Evolutionary conservation across 2,329 filamentous ascomycete species (phyloP).

Genomic region (Alternaria ventricosa): DNA sequence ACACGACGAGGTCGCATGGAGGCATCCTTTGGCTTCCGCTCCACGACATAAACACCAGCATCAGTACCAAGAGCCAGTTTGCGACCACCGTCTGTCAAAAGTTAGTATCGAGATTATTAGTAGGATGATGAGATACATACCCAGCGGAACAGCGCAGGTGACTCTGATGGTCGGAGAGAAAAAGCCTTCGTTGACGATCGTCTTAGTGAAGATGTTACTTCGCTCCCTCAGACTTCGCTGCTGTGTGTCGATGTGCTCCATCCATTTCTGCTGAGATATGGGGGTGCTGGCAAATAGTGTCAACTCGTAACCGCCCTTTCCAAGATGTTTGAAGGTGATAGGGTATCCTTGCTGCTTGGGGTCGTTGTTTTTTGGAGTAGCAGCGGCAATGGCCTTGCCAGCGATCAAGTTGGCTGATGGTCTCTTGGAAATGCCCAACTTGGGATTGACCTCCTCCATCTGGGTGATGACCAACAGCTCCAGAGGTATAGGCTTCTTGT

Average conservation of each 20-base stretch:
- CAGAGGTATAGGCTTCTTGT: slow-evolving; percentile 91
- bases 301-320: slow-evolving; percentile 92
- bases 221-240: slow-evolving; percentile 83
- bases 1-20: slow-evolving; percentile 77
- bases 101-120: slow-evolving; percentile 20
- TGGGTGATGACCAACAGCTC: slow-evolving; percentile 92
- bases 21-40: slow-evolving; percentile 85
- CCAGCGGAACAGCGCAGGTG: slow-evolving; percentile 92
- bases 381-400: slow-evolving; percentile 57
- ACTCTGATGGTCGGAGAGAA: slow-evolving; percentile 88
- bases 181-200: slow-evolving; percentile 80
- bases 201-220: slow-evolving; percentile 73
- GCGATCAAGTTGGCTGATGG: slow-evolving; percentile 79
- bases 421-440: slow-evolving; percentile 78
- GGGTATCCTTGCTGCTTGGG: slow-evolving; percentile 78
- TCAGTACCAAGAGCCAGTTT: slow-evolving; percentile 96
- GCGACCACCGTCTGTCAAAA: slow-evolving; percentile 78
- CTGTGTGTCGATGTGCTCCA: slow-evolving; percentile 91
- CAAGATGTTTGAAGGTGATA: slow-evolving; percentile 94
- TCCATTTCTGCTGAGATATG: slow-evolving; percentile 91
- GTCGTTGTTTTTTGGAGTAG: slow-evolving; percentile 44
- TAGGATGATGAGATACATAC: slow-evolving; percentile 57
- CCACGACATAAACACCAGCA: slow-evolving; percentile 88
- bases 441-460: slow-evolving; percentile 95
- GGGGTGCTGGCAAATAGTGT: slow-evolving; percentile 87